Conservation (phyloP, 1,284 basidiomycete genomes). For the Cryptococcus neoformans region DNA sequence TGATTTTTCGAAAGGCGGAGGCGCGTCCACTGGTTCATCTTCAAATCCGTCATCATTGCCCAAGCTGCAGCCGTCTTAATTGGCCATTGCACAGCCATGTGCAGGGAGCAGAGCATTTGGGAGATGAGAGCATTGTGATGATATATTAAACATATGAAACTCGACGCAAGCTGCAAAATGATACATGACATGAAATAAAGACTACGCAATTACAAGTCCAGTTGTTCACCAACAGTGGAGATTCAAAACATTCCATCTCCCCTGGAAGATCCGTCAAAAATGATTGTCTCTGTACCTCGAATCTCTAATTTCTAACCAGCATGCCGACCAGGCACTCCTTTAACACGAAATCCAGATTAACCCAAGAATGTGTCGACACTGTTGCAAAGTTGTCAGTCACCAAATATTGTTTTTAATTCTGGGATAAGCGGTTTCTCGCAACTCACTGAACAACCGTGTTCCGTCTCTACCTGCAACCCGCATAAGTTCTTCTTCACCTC, state of each 20-base stretch:
- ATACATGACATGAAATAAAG: not conserved
- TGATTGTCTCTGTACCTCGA: not conserved
- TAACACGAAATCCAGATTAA: constrained; percentile 90
- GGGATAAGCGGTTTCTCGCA: not conserved
- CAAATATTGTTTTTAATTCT: not conserved
- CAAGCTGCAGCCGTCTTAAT: too few species aligned
- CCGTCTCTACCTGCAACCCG: constrained; percentile 94
- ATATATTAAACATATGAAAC: not conserved
- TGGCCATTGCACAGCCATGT: too few species aligned
- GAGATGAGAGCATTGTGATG: too few species aligned
- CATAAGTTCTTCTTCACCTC: constrained; percentile 91
- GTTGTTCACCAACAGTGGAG: not conserved
- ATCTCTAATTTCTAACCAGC: too few species aligned
- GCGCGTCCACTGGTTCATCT: too few species aligned
- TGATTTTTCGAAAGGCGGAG: too few species aligned
- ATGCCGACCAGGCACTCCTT: constrained; percentile 81
- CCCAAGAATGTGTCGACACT: constrained; percentile 74
- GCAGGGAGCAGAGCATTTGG: too few species aligned
- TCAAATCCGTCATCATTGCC: too few species aligned
- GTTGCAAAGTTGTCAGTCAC: constrained; percentile 8
- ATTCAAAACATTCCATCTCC: not conserved
- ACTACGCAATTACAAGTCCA: not conserved
- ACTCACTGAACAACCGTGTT: constrained; percentile 84
- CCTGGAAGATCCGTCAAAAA: not conserved
- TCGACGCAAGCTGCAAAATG: not conserved